These are phyloP conservation scores for Alternaria angustiovoidea DNA, from an alignment of 2,329 filamentous ascomycete genomes.

Conservation along the genomic window DNA sequence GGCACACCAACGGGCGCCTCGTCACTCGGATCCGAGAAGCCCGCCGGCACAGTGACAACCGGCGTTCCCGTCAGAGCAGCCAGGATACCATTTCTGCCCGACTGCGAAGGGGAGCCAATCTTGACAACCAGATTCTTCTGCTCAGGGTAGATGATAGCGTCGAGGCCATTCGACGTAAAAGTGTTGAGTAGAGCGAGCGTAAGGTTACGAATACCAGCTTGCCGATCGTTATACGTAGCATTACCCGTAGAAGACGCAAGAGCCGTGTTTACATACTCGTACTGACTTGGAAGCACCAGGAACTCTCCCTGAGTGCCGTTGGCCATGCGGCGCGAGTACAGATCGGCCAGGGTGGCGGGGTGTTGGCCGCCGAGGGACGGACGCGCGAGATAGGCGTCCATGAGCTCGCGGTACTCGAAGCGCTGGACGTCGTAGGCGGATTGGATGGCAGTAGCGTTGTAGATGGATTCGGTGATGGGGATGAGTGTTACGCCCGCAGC, in stretches of 20 bases:
- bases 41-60: constrained; percentile 62
- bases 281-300: constrained; percentile 67
- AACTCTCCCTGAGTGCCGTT: constrained; percentile 56
- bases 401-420: constrained; percentile 65
- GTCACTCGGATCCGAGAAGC: constrained; percentile 59
- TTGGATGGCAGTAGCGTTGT: constrained; percentile 62
- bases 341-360: constrained; percentile 57
- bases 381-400: constrained; percentile 64
- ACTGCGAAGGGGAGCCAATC: constrained; percentile 64
- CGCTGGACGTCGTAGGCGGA: constrained; percentile 65
- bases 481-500: constrained; percentile 61
- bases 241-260: constrained; percentile 62
- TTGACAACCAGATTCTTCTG: constrained; percentile 70
- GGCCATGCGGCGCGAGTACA: constrained; percentile 55
- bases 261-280: constrained; percentile 62
- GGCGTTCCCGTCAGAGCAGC: constrained; percentile 63
- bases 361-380: constrained; percentile 54
- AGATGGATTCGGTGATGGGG: constrained; percentile 58
- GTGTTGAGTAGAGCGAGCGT: constrained; percentile 61
- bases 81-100: constrained; percentile 66
- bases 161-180: constrained; percentile 59
- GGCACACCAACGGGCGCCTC: constrained; percentile 67
- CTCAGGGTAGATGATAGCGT: constrained; percentile 70
- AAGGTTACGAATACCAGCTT: constrained; percentile 61
- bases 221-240: constrained; percentile 58